Conservation (phyloP, 805 yeast genomes). For the Lipomyces spencermartinsiae region DNA sequence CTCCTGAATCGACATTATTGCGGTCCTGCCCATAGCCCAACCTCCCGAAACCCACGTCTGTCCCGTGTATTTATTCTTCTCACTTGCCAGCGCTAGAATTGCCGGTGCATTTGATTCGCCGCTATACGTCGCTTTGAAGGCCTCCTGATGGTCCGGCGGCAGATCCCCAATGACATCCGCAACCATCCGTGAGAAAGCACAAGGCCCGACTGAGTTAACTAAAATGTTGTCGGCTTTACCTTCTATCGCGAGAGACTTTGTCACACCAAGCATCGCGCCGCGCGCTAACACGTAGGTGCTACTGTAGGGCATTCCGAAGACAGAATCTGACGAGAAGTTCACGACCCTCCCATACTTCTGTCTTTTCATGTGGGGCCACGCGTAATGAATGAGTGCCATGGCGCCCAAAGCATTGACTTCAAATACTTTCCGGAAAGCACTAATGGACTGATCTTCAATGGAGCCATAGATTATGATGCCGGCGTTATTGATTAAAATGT, state of each 20-base stretch:
- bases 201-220: background rate
- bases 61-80: background rate
- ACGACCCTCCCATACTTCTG: background rate
- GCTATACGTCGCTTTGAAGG: background rate
- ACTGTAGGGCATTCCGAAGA: background rate
- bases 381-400: background rate
- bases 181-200: background rate
- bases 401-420: conserved; percentile 2
- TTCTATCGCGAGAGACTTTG: background rate
- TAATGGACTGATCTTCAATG: background rate
- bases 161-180: background rate
- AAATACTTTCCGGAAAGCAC: conserved; percentile 2
- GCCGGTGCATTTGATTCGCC: conserved; percentile 2
- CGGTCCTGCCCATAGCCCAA: conserved; percentile 1
- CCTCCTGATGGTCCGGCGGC: background rate
- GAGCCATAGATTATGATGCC: background rate
- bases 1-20: background rate
- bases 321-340: conserved; percentile 2
- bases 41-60: background rate
- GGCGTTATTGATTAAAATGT: background rate
- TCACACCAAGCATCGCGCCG: background rate
- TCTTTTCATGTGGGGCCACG: background rate
- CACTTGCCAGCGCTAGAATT: background rate
- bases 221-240: conserved; percentile 1
- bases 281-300: background rate